A percentile compares a stretch with the other conserved stretches of the same genome.
Conservation (phyloP, 371 early-diverging fungal species). For the Smittium culicis region DNA sequence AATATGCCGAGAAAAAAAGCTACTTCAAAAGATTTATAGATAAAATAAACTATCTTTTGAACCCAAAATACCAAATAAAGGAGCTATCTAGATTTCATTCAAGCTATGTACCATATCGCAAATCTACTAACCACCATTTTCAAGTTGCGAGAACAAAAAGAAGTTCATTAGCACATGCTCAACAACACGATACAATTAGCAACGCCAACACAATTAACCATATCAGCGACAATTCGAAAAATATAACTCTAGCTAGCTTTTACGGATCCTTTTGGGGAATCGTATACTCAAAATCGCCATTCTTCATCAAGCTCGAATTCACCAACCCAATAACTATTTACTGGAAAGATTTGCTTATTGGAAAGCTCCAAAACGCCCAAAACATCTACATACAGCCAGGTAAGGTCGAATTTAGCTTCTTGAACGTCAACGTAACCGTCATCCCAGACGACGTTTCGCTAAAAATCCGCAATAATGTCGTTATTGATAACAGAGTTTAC, state of each 20-base stretch:
- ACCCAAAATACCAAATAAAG: no score
- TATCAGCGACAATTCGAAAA: neutral
- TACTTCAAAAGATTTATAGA: no score
- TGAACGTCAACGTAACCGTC: neutral
- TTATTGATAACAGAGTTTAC: neutral
- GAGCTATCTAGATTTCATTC: no score
- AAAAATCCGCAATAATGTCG: neutral
- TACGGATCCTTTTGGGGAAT: conserved; percentile 5
- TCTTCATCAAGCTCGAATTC: neutral
- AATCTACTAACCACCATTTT: neutral
- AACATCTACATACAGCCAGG: neutral
- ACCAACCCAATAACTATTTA: conserved; percentile 3
- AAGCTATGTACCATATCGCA: neutral
- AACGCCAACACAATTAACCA: no score
- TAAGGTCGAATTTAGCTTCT: neutral
- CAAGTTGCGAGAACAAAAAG: neutral
- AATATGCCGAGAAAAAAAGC: no score
- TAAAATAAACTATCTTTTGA: no score
- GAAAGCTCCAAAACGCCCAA: neutral
- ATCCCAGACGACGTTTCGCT: neutral
- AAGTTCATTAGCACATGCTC: neutral
- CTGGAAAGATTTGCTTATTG: conserved; percentile 6
- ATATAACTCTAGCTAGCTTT: conserved; percentile 2
- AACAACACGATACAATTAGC: no score
- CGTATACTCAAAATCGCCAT: neutral